phyloP scores from a whole-genome alignment of 2,329 filamentous ascomycete genomes.

The Xylaria digitata region DNA sequence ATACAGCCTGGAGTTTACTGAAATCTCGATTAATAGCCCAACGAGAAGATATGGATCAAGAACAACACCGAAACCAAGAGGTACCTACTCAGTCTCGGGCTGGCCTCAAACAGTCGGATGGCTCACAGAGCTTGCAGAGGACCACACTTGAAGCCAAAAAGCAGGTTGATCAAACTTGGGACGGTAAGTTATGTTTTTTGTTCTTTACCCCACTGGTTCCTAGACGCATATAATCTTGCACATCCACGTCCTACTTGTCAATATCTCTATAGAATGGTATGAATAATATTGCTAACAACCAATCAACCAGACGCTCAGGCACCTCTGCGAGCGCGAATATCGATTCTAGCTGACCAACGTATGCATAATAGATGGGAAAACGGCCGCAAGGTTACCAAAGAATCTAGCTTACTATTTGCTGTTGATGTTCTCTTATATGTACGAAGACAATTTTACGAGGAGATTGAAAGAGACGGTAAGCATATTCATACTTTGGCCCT shows the following conservation, averaged over 20 bases:
- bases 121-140: slow-evolving; percentile 41
- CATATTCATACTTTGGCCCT: not conserved
- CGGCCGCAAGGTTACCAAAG: slow-evolving; percentile 71
- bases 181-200: slow-evolving; percentile 50
- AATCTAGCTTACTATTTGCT: slow-evolving; percentile 75
- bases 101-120: slow-evolving; percentile 51
- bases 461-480: slow-evolving; percentile 63
- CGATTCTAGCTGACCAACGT: slow-evolving; percentile 75
- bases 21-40: slow-evolving; percentile 75
- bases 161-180: slow-evolving; percentile 75
- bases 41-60: slow-evolving; percentile 71
- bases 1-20: slow-evolving; percentile 75
- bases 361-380: slow-evolving; percentile 74
- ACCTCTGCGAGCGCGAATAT: slow-evolving; percentile 73
- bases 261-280: not conserved
- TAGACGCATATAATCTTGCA: not conserved
- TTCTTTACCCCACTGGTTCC: not conserved
- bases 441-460: slow-evolving; percentile 73
- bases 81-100: slow-evolving; percentile 48
- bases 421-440: slow-evolving; percentile 76
- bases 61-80: slow-evolving; percentile 56
- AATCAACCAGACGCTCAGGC: slow-evolving; percentile 65
- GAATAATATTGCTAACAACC: slow-evolving; percentile 4
- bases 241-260: not conserved
- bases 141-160: slow-evolving; percentile 65